Base-by-base conservation (phyloP, 139 green algal genomes). In the Closterium sp. region DNA sequence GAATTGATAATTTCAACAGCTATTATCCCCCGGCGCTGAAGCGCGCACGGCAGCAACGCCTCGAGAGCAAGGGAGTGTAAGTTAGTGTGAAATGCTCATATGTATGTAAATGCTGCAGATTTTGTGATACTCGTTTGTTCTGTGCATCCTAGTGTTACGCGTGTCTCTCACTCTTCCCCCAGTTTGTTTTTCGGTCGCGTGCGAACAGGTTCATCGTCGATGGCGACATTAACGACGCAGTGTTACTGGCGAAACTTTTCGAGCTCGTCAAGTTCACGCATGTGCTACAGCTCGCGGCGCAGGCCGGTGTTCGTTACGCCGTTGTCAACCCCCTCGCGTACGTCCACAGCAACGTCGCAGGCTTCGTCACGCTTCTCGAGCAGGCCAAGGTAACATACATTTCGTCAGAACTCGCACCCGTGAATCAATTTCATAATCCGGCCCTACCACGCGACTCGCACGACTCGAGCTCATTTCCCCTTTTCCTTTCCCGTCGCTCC, bases 1-100 rank as follows among this genome's bases (percentile, higher is more conserved):
- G 97, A 8, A 66, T 98, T 31, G 97, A 98, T 93, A 98, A 97
- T 93, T 98, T 98, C 93, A 98, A 98, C 87, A 93, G 96, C 91
- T 97, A 97, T 92, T 98, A 98, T 90, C 93, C 93, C 0, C 90
- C 95, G 0, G 91, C 92, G 3, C 94, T 98, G 2, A 98, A 98
- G 92, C 92, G 93, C 12, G 95, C 94, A 3, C 90, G 97, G 4
- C 89, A 94, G 66, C 3, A 84, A 5, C 55, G 93, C 5, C 92
- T 97, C 6, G 87, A 85, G 19, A 34, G 84, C 25, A n/a, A 34
- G 7, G 92, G 55, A 28, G 33, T 93, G 55, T 91, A 84, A 25
- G 89, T n/a, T 91, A 31, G 64, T 69, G 6, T 9, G 38, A 10
- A 66, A 8, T n/a, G n/a, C n/a, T n/a, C n/a, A 84, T 23, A 84